phyloP scores from a whole-genome alignment of 2,329 filamentous ascomycete species.

The Dothidotthia symphoricarpi region DNA sequence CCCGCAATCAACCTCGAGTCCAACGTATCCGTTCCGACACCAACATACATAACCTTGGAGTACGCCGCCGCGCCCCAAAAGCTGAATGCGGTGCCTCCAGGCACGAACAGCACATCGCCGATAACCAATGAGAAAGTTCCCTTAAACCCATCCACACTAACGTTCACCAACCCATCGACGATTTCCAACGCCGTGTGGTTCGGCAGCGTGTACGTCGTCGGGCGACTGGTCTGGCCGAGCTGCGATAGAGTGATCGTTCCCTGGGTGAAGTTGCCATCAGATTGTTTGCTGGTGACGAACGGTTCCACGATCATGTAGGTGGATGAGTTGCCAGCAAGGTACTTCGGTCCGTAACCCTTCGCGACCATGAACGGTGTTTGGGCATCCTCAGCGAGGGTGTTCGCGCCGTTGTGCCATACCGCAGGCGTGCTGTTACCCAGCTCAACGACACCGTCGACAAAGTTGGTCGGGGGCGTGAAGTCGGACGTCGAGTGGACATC shows the following conservation, averaged over 20 bases:
- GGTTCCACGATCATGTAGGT: constrained; percentile 48
- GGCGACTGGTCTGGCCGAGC: constrained; percentile 16
- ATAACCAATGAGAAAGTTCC: constrained; percentile 32
- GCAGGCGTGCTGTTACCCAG: constrained; percentile 5
- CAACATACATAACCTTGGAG: constrained; percentile 26
- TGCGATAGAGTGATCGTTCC: constrained; percentile 46
- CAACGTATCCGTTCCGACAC: constrained; percentile 17
- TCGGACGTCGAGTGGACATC: constrained; percentile 48
- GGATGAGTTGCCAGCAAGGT: constrained; percentile 38
- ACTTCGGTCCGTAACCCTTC: constrained; percentile 50
- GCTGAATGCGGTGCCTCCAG: constrained; percentile 31
- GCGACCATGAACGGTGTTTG: constrained; percentile 46
- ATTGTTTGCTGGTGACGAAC: constrained; percentile 44
- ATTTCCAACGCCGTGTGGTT: constrained; percentile 43
- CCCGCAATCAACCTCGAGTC: constrained; percentile 15
- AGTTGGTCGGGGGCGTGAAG: constrained; percentile 43
- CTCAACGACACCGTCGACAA: constrained; percentile 46
- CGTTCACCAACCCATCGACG: constrained; percentile 40
- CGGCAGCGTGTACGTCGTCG: constrained; percentile 21
- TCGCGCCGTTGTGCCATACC: constrained; percentile 44
- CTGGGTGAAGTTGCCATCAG: constrained; percentile 46
- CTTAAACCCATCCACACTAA: constrained; percentile 31
- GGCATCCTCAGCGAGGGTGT: constrained; percentile 32
- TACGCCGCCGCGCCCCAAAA: constrained; percentile 32
- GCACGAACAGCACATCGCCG: constrained; percentile 45